Conservation (phyloP, 257 asterid genomes). For the Solanum ossicruentum region DNA sequence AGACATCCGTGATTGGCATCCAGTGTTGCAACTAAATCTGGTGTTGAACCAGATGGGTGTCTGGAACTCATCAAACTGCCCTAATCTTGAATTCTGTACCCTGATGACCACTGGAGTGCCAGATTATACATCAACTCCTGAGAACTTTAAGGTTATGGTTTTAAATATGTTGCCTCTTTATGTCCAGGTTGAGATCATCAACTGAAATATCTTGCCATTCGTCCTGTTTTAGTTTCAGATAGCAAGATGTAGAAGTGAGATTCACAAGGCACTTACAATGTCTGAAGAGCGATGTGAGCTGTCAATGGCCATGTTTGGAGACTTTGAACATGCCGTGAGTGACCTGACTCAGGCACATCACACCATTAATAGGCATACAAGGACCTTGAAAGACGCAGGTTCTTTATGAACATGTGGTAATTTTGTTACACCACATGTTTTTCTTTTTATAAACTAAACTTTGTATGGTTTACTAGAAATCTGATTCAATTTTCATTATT, state of each 20-base stretch:
- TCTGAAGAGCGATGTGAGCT: constrained; percentile 67
- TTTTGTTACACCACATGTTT: not conserved
- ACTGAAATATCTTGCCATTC: not conserved
- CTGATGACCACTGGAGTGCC: constrained; percentile 93
- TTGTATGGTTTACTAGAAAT: not conserved
- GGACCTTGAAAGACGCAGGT: not conserved
- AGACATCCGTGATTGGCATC: not conserved
- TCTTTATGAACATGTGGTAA: not conserved
- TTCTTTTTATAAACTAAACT: not conserved
- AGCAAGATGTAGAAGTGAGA: constrained; percentile 60
- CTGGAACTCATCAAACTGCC: constrained; percentile 69
- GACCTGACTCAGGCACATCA: not conserved
- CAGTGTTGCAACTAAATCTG: constrained; percentile 57
- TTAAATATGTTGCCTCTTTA: not conserved
- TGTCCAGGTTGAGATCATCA: not conserved
- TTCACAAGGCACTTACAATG: constrained; percentile 58
- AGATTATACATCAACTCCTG: constrained; percentile 93
- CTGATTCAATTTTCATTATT: not conserved
- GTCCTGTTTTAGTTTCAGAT: constrained; percentile 32
- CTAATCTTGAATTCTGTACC: constrained; percentile 75
- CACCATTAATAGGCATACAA: not conserved
- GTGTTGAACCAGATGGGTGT: constrained; percentile 65
- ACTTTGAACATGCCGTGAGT: constrained; percentile 89
- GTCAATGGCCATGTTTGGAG: constrained; percentile 96
- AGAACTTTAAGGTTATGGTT: constrained; percentile 66